Conservation (phyloP, 768 basidiomycete species). For the Leccinum disarticulatum region DNA sequence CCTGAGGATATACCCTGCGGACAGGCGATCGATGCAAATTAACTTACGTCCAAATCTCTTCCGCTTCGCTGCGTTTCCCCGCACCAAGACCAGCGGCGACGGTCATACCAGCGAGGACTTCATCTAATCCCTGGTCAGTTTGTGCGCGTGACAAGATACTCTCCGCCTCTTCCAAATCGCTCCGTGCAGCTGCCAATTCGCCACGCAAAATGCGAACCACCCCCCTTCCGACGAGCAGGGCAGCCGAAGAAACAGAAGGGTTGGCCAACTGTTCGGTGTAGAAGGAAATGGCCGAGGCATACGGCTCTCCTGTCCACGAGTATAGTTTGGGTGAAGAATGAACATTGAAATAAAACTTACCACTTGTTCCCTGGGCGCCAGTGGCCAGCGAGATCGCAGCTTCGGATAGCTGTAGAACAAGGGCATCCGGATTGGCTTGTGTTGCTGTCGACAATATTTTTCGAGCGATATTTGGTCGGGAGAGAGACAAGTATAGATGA, state of each 20-base stretch:
- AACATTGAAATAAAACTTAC: constrained; percentile 31
- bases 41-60: constrained; percentile 68
- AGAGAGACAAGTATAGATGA: constrained; percentile 89
- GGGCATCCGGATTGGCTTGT: constrained; percentile 85
- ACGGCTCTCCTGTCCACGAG: constrained; percentile 29
- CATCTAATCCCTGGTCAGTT: constrained; percentile 45
- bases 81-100: constrained; percentile 63
- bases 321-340: neutral
- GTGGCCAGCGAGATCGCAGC: constrained; percentile 75
- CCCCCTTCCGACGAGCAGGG: constrained; percentile 76
- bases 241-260: constrained; percentile 71
- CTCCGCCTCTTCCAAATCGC: constrained; percentile 72
- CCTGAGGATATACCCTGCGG: constrained; percentile 4
- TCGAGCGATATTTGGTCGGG: constrained; percentile 83
- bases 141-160: constrained; percentile 44
- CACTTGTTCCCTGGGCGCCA: constrained; percentile 63
- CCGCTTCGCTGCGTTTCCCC: constrained; percentile 58
- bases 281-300: constrained; percentile 51
- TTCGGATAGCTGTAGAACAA: constrained; percentile 87
- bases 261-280: constrained; percentile 84
- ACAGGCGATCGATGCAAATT: constrained; percentile 2
- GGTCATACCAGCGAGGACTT: constrained; percentile 65
- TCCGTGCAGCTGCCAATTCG: constrained; percentile 73
- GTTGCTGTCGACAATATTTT: constrained; percentile 83
- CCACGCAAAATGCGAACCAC: constrained; percentile 76